Evolutionary conservation across 2,329 filamentous ascomycete species (phyloP).

Genomic region (Fusarium drepaniforme): DNA sequence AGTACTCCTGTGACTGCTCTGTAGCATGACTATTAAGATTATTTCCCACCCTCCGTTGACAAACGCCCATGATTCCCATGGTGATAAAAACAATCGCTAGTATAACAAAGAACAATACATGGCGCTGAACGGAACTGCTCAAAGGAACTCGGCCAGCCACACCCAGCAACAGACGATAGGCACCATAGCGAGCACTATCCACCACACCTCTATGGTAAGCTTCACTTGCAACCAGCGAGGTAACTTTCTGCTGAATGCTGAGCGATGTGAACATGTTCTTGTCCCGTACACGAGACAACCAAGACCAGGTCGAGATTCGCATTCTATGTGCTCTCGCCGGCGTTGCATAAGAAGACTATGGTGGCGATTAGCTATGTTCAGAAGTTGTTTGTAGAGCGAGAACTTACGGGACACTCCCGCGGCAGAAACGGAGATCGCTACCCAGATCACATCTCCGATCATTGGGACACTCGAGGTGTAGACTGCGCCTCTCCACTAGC

Average conservation of each 20-base stretch:
- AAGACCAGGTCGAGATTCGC: conserved; percentile 67
- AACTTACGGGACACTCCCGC: conserved; percentile 69
- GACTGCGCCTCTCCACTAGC: conserved; percentile 72
- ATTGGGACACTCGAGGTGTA: conserved; percentile 75
- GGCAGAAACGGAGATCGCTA: conserved; percentile 70
- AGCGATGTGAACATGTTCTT: conserved; percentile 58
- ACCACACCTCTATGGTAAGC: conserved; percentile 62
- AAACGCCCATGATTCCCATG: not conserved
- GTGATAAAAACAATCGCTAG: not conserved
- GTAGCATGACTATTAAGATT: not conserved
- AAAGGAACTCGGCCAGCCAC: conserved; percentile 46
- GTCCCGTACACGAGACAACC: conserved; percentile 69
- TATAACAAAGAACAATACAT: not conserved
- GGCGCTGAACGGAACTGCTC: not conserved
- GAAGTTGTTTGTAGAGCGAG: not conserved
- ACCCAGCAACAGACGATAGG: conserved; percentile 55
- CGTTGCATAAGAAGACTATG: conserved; percentile 68
- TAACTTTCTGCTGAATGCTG: conserved; percentile 58
- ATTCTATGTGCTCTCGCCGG: conserved; percentile 71
- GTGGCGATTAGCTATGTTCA: not conserved
- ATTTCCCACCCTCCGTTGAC: not conserved
- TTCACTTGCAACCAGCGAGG: conserved; percentile 59
- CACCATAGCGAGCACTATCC: conserved; percentile 58
- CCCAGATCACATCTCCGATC: conserved; percentile 67
- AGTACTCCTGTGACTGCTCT: not conserved